These are phyloP conservation scores for Jaenimonas drosophilae DNA, from an alignment of 208 protist species.

Conservation along the genomic window DNA sequence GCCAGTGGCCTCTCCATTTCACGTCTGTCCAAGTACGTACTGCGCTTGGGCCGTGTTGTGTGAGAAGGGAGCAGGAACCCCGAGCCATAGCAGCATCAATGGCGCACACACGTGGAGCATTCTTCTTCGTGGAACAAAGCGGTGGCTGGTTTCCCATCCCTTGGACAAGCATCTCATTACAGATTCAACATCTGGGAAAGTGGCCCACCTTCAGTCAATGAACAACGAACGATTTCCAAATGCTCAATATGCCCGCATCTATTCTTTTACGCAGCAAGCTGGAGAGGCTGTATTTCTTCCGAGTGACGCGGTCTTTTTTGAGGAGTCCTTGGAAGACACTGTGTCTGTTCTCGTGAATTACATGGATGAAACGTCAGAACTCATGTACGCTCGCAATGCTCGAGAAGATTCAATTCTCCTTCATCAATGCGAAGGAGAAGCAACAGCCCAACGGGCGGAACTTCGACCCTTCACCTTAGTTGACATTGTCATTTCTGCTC, in stretches of 20 bases:
- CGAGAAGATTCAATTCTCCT: background rate
- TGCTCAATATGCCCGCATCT: slow-evolving; percentile 13
- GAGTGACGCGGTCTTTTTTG: slow-evolving; percentile 16
- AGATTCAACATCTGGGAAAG: slow-evolving; percentile 5
- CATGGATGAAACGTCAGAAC: slow-evolving; percentile 6
- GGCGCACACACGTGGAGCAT: slow-evolving; percentile 19
- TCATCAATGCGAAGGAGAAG: no score
- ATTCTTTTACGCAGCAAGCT: slow-evolving; percentile 11
- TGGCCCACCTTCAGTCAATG: slow-evolving; percentile 9
- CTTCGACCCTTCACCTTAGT: slow-evolving; percentile 19
- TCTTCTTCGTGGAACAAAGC: slow-evolving; percentile 21
- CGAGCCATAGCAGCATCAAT: slow-evolving; percentile 15
- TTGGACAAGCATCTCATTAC: slow-evolving; percentile 21
- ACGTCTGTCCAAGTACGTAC: slow-evolving; percentile 8
- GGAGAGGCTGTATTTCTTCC: slow-evolving; percentile 27
- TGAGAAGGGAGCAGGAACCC: slow-evolving; percentile 13
- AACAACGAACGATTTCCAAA: slow-evolving; percentile 4
- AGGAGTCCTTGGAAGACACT: slow-evolving; percentile 9
- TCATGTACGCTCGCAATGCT: background rate
- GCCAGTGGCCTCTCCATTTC: slow-evolving; percentile 9
- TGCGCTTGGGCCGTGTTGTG: slow-evolving; percentile 13
- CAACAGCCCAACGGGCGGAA: slow-evolving; percentile 4
- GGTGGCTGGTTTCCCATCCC: slow-evolving; percentile 20
- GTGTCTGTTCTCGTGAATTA: slow-evolving; percentile 5
- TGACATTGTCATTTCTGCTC: slow-evolving; percentile 13